Conservation (phyloP, 495 filamentous ascomycete genomes). For the Aspergillus cristatus region DNA sequence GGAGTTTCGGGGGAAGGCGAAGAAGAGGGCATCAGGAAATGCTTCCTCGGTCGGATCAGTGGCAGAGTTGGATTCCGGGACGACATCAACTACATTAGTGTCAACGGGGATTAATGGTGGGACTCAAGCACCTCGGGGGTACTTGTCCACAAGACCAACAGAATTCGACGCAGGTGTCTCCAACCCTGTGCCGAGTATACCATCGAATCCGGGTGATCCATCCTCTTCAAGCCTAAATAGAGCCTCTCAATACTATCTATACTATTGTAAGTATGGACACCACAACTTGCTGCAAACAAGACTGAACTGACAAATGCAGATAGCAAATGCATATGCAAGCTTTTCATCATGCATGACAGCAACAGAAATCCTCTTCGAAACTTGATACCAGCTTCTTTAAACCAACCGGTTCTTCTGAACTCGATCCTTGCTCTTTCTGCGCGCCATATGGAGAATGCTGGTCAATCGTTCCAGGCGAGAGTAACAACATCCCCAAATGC, state of each 20-base stretch:
- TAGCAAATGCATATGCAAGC: slow-evolving; percentile 41
- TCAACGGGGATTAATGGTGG: no score
- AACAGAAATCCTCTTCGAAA: slow-evolving; percentile 45
- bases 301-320: slow-evolving; percentile 23
- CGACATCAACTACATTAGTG: no score
- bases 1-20: slow-evolving; percentile 38
- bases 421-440: slow-evolving; percentile 46
- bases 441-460: slow-evolving; percentile 40
- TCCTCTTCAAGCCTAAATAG: slow-evolving; percentile 21
- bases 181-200: slow-evolving; percentile 6
- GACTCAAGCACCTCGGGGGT: no score
- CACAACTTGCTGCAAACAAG: not conserved
- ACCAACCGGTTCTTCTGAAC: slow-evolving; percentile 39
- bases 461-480: slow-evolving; percentile 14
- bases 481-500: slow-evolving; percentile 26
- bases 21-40: no score
- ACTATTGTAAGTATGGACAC: slow-evolving; percentile 38
- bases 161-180: not conserved
- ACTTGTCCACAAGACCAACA: no score
- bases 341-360: slow-evolving; percentile 47
- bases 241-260: slow-evolving; percentile 34
- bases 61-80: no score
- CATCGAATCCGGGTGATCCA: slow-evolving; percentile 38
- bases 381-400: slow-evolving; percentile 37
- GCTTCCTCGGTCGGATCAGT: not conserved